A percentile compares a stretch with the other conserved stretches of the same genome.
Evolutionary conservation across 768 basidiomycete genomes (phyloP).

Genomic region (Tylopilus subfusipes): DNA sequence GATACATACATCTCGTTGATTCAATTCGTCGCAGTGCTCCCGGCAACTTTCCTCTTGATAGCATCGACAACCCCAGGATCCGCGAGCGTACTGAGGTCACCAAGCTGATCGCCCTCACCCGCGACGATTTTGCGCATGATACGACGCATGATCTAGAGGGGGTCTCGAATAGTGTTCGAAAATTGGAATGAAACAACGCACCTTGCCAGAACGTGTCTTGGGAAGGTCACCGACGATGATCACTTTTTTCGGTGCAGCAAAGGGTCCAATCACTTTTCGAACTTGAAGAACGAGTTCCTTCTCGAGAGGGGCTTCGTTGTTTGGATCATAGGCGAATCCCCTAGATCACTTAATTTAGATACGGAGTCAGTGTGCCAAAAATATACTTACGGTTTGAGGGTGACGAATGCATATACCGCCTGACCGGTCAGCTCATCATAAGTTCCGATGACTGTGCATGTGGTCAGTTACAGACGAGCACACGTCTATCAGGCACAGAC

Average conservation of each 20-base stretch:
- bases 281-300: slow-evolving; percentile 96
- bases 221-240: slow-evolving; percentile 81
- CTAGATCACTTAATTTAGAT: slow-evolving; percentile 32
- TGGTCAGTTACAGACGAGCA: slow-evolving; percentile 5
- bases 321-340: slow-evolving; percentile 74
- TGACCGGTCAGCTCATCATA: slow-evolving; percentile 89
- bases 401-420: slow-evolving; percentile 92
- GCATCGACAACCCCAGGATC: slow-evolving; percentile 83
- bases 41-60: slow-evolving; percentile 77
- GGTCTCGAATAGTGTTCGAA: not conserved
- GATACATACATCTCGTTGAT: not conserved
- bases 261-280: slow-evolving; percentile 96
- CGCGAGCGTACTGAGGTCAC: slow-evolving; percentile 90
- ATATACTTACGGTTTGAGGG: slow-evolving; percentile 78
- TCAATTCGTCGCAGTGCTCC: slow-evolving; percentile 25
- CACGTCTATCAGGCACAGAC: slow-evolving; percentile 26
- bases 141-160: slow-evolving; percentile 79
- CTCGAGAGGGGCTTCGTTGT: slow-evolving; percentile 62
- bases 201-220: slow-evolving; percentile 95
- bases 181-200: not conserved
- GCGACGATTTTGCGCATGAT: slow-evolving; percentile 96
- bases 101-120: slow-evolving; percentile 92
- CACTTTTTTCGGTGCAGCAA: slow-evolving; percentile 95
- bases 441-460: slow-evolving; percentile 63
- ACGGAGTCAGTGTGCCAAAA: not conserved